Conservation (phyloP, 257 asterid genomes). For the Solanum peruvianum region DNA sequence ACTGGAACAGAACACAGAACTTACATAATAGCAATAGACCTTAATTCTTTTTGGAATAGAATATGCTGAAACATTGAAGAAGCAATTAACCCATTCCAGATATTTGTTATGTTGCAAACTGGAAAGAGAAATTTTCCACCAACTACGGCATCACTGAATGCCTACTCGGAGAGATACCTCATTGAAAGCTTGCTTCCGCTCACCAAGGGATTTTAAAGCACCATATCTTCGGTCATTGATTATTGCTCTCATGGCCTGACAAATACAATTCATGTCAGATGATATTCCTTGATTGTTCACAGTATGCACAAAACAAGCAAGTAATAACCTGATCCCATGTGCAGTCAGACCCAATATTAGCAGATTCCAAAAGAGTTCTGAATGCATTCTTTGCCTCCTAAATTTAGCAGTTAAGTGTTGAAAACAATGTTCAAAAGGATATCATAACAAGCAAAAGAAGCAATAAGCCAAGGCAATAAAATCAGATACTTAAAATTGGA, state of each 20-base stretch:
- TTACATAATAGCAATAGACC: not conserved
- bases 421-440: not conserved
- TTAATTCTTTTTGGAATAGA: not conserved
- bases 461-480: not conserved
- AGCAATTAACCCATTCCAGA: not conserved
- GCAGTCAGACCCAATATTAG: slow-evolving; percentile 84
- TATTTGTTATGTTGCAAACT: not conserved
- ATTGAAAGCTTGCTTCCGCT: slow-evolving; percentile 79
- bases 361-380: slow-evolving; percentile 57
- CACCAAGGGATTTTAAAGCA: slow-evolving; percentile 69
- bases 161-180: slow-evolving; percentile 45
- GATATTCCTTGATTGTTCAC: slow-evolving; percentile 1
- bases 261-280: slow-evolving; percentile 7
- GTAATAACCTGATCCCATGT: slow-evolving; percentile 84
- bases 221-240: slow-evolving; percentile 83
- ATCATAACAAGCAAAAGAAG: not conserved
- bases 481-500: not conserved
- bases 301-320: slow-evolving; percentile 1
- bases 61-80: slow-evolving; percentile 5
- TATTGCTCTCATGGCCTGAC: slow-evolving; percentile 84
- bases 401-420: slow-evolving; percentile 3
- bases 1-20: slow-evolving; percentile 36
- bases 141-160: not conserved
- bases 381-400: slow-evolving; percentile 89
- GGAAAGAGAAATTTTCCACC: not conserved